Evolutionary conservation across 2,329 filamentous ascomycete species (phyloP).

Genomic region (Sporothrix pallida): DNA sequence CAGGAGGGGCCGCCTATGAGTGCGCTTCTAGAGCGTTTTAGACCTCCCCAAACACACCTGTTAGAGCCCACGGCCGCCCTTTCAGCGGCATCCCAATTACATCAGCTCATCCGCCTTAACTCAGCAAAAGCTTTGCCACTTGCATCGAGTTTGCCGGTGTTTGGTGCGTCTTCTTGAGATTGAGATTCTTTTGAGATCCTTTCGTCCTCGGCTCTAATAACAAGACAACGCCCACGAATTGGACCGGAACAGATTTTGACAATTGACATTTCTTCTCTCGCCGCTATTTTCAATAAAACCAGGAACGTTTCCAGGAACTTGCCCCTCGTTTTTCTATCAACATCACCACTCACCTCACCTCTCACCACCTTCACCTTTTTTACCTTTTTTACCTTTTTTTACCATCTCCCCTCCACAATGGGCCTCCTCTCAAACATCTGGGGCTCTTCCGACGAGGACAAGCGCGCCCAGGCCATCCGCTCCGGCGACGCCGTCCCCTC

Average conservation of each 20-base stretch:
- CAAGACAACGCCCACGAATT: background rate
- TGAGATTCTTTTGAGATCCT: background rate
- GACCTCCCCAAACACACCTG: background rate
- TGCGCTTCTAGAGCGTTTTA: background rate
- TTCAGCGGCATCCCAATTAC: constrained; percentile 16
- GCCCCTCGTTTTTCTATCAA: background rate
- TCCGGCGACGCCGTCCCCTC: constrained; percentile 75
- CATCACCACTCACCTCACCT: background rate
- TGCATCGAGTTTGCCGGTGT: background rate
- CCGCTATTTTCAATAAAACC: background rate
- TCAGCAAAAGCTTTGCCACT: background rate
- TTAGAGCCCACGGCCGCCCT: background rate
- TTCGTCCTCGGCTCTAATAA: background rate
- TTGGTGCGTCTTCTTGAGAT: too few relatives aligned
- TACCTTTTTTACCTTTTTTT: background rate
- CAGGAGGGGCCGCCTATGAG: background rate
- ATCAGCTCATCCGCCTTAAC: constrained; percentile 6
- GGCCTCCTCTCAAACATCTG: constrained; percentile 53
- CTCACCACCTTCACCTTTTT: background rate
- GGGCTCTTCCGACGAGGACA: constrained; percentile 47
- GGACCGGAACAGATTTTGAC: background rate
- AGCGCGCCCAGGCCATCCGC: constrained; percentile 61
- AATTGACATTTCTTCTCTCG: background rate
- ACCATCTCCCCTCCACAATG: constrained; percentile 45
- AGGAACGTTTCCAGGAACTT: background rate